Evolutionary conservation across 2,329 filamentous ascomycete genomes (phyloP).

Genomic region (Epichloe festucae): DNA sequence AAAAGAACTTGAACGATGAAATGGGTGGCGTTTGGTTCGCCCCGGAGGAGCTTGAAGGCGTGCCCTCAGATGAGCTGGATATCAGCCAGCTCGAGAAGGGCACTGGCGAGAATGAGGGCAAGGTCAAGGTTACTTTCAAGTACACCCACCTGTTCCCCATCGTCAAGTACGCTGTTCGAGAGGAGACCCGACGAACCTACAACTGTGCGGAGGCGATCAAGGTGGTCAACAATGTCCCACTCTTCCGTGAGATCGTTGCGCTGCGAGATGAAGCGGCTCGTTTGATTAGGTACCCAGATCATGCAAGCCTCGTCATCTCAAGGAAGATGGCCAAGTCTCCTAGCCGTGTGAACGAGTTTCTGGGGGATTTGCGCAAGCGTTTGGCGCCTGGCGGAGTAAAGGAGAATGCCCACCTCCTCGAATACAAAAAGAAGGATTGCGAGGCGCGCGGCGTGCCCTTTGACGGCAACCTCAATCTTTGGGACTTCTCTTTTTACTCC

Average conservation of each 20-base stretch:
- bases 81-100: slow-evolving; percentile 57
- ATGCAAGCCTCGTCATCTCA: slow-evolving; percentile 64
- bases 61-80: slow-evolving; percentile 56
- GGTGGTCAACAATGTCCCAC: slow-evolving; percentile 56
- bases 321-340: slow-evolving; percentile 78
- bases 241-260: slow-evolving; percentile 63
- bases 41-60: slow-evolving; percentile 57
- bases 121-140: slow-evolving; percentile 67
- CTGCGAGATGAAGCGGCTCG: slow-evolving; percentile 68
- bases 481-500: slow-evolving; percentile 73
- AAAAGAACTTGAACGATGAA: slow-evolving; percentile 75
- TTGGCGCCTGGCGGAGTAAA: slow-evolving; percentile 56
- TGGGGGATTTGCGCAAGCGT: slow-evolving; percentile 54
- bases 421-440: slow-evolving; percentile 60
- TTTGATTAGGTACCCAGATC: slow-evolving; percentile 62
- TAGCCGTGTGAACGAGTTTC: slow-evolving; percentile 58
- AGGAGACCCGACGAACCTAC: slow-evolving; percentile 49
- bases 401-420: slow-evolving; percentile 57
- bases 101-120: slow-evolving; percentile 56
- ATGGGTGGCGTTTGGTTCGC: slow-evolving; percentile 72
- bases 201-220: slow-evolving; percentile 7
- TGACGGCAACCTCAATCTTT: slow-evolving; percentile 65
- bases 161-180: slow-evolving; percentile 62
- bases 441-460: slow-evolving; percentile 43
- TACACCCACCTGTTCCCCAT: slow-evolving; percentile 71